Base-by-base conservation (phyloP, 2,329 filamentous ascomycete genomes). In the Ophiostoma sp. region DNA sequence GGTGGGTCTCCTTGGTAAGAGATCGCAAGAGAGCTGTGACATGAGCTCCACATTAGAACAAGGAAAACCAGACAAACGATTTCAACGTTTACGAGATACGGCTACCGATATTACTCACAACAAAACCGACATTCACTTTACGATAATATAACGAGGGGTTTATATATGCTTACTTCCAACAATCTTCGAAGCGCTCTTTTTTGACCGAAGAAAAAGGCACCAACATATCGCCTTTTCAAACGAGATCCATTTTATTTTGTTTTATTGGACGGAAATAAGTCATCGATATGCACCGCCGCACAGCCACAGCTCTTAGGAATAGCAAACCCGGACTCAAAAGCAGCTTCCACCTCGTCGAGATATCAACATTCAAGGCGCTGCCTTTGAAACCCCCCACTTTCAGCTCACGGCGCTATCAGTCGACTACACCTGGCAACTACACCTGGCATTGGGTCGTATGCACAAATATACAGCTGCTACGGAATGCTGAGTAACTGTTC, bases 21-120 rank as follows among this genome's bases (percentile, higher is more conserved):
- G 64, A 33, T 19, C 64, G 64, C 64, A 69, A 69, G 64, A 69
- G 64, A 69, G 64, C 64, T 69, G 64, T 39, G 39, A 52, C 36
- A 69, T 48, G 64, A 69, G 64, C 64, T 69, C 64, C 64, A 69
- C 22, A 66, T 45, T n/a, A 12, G 15, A 28, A 15, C n/a, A 11
- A 28, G 6, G 2, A 45, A 2, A 25, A 2, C 5, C 39, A 6
- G 39, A 48, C 33, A 48, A 36, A n/a, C 12, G n/a, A 7, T 11
- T 6, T 45, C 36, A 22, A 17, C 17, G 17, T 6, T 31, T 15
- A 57, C 25, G 5, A 6, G 11, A 8, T 2, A 8, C 12, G 39
- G 6, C 36, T 42, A 12, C 11, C 39, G 11, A 42, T 11, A 12
- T 8, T 15, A 15, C 12, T 15, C 39, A 12, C 11, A 42, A 15